These are phyloP conservation scores for Pseudomonodictys pantanalensis DNA, from an alignment of 495 filamentous ascomycete species.

Conservation along the genomic window DNA sequence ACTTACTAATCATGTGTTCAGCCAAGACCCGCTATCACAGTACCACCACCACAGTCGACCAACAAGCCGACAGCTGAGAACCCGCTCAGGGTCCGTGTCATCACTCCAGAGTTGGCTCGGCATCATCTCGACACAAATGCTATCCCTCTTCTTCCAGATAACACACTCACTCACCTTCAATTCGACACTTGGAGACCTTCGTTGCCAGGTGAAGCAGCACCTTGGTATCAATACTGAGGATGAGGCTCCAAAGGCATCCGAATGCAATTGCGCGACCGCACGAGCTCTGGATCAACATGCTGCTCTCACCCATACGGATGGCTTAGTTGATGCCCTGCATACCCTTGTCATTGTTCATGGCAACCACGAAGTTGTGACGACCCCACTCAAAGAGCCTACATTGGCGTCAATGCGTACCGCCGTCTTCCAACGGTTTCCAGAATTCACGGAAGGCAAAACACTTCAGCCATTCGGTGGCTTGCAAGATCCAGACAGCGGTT, in stretches of 20 bases:
- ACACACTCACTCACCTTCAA: background rate
- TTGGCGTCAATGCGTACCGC: background rate
- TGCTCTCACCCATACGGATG: background rate
- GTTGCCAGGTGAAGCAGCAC: conserved; percentile 12
- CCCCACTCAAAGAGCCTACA: background rate
- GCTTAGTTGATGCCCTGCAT: background rate
- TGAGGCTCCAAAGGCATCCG: conserved; percentile 1
- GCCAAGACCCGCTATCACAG: too few species aligned
- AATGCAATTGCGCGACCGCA: conserved; percentile 38
- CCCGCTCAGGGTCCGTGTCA: conserved; percentile 21
- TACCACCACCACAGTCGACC: too few species aligned
- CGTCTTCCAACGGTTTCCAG: background rate
- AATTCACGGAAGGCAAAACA: background rate
- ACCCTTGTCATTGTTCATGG: conserved; percentile 23
- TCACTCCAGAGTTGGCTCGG: conserved; percentile 25
- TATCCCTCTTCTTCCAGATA: conserved; percentile 2
- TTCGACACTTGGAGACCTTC: conserved; percentile 3
- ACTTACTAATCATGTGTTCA: too few species aligned
- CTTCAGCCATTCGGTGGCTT: conserved; percentile 3
- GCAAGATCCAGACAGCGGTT: background rate
- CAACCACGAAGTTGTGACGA: conserved; percentile 20
- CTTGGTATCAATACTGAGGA: conserved; percentile 6
- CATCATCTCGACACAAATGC: background rate
- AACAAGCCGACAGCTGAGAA: background rate
- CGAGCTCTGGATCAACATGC: conserved; percentile 24